Evolutionary conservation across 495 filamentous ascomycete species (phyloP).

Genomic region (Thozetella sp.): DNA sequence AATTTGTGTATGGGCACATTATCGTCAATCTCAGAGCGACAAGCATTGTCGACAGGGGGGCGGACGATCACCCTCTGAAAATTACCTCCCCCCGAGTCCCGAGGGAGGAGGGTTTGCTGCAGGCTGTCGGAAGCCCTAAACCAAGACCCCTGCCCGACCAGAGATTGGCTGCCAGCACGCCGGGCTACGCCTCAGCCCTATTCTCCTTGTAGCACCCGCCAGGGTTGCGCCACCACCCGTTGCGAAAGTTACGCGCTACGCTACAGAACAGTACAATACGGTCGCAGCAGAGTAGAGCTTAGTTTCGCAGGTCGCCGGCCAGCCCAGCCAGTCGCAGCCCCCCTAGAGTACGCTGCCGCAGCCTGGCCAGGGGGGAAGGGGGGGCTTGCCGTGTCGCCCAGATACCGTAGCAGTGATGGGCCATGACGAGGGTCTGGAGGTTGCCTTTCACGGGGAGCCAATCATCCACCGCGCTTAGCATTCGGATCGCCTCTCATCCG

Average conservation of each 20-base stretch:
- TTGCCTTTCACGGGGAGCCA: too few relatives aligned
- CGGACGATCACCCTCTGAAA: neutral
- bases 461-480: neutral
- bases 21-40: neutral
- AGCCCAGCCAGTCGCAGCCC: too few relatives aligned
- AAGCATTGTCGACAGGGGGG: neutral
- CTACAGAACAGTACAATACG: too few relatives aligned
- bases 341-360: too few relatives aligned
- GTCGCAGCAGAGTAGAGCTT: too few relatives aligned
- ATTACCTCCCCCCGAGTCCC: neutral
- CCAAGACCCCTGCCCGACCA: neutral
- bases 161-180: constrained; percentile 1
- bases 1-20: too few relatives aligned
- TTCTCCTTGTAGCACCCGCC: neutral
- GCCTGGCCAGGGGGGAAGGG: too few relatives aligned
- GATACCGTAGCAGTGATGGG: too few relatives aligned
- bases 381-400: too few relatives aligned
- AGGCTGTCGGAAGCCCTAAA: neutral
- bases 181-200: constrained; percentile 1
- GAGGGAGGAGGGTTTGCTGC: neutral
- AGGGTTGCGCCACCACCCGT: neutral
- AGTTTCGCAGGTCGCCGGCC: too few relatives aligned
- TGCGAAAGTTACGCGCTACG: too few relatives aligned
- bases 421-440: too few relatives aligned
- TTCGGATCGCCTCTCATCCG: neutral